Percentiles rank a stretch among this genome's conserved stretches.
Evolutionary conservation across 805 yeast species (phyloP).

Genomic region (Starmerella roubikii): DNA sequence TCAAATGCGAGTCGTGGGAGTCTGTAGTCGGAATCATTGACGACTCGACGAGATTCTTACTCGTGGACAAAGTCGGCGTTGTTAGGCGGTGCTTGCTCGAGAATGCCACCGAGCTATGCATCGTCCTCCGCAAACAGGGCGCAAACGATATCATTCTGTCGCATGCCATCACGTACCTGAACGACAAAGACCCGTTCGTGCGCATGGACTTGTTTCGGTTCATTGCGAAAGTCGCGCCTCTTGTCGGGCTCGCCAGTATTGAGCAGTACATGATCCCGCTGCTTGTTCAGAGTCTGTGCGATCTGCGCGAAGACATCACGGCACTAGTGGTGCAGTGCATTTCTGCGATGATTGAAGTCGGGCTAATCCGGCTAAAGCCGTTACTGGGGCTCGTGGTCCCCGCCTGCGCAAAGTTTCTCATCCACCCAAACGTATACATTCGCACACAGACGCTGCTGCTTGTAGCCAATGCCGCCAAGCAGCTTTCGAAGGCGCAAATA

Average conservation of each 20-base stretch:
- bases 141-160: slow-evolving; percentile 81
- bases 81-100: slow-evolving; percentile 59
- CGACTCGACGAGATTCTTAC: slow-evolving; percentile 43
- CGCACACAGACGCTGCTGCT: slow-evolving; percentile 53
- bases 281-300: slow-evolving; percentile 67
- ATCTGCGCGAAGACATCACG: slow-evolving; percentile 63
- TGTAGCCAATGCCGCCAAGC: slow-evolving; percentile 46
- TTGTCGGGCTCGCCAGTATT: slow-evolving; percentile 65
- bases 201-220: slow-evolving; percentile 59
- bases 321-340: slow-evolving; percentile 51
- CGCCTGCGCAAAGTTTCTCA: slow-evolving; percentile 40
- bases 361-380: slow-evolving; percentile 38
- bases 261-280: slow-evolving; percentile 84
- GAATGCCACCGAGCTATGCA: slow-evolving; percentile 64
- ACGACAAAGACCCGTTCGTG: slow-evolving; percentile 57
- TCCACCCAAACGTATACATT: slow-evolving; percentile 84
- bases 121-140: slow-evolving; percentile 72
- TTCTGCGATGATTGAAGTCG: slow-evolving; percentile 42
- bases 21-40: slow-evolving; percentile 40
- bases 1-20: slow-evolving; percentile 24
- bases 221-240: slow-evolving; percentile 59
- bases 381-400: slow-evolving; percentile 41
- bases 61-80: slow-evolving; percentile 53
- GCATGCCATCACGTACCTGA: slow-evolving; percentile 80
- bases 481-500: slow-evolving; percentile 59